Percentiles rank a stretch among this genome's conserved stretches.
Evolutionary conservation across 108 stramenopile genomes (phyloP).

Genomic region (Epithemia pelagica): DNA sequence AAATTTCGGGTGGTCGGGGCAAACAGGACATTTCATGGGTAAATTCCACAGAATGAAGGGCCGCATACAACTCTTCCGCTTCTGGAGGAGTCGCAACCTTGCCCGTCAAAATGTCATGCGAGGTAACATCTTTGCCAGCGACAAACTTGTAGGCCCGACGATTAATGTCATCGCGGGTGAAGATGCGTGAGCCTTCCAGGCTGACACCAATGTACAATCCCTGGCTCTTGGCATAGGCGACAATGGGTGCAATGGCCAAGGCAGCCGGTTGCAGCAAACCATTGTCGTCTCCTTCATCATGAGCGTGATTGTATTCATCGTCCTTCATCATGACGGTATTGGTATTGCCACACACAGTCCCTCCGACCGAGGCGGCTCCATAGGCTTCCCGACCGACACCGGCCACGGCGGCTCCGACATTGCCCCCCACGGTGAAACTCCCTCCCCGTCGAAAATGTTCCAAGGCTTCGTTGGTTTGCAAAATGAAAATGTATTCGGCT

Average conservation of each 20-base stretch:
- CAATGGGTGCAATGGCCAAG: conserved; percentile 63
- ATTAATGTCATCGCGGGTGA: conserved; percentile 76
- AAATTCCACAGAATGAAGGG: conserved; percentile 69
- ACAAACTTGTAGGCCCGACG: conserved; percentile 67
- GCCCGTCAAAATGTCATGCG: conserved; percentile 68
- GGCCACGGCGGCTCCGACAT: conserved; percentile 74
- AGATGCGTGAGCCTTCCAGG: conserved; percentile 75
- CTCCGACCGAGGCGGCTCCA: conserved; percentile 69
- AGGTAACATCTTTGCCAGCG: conserved; percentile 37
- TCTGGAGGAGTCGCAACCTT: conserved; percentile 67
- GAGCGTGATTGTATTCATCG: conserved; percentile 37
- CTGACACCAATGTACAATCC: conserved; percentile 83
- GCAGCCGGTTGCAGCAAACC: conserved; percentile 15
- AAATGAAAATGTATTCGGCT: conserved; percentile 76
- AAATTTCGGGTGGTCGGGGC: conserved; percentile 51
- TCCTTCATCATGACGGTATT: conserved; percentile 37
- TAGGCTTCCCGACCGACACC: conserved; percentile 71
- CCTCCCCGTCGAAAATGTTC: conserved; percentile 75
- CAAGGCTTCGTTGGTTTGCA: conserved; percentile 76
- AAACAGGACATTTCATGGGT: conserved; percentile 62
- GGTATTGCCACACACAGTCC: conserved; percentile 23
- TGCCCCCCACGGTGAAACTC: conserved; percentile 67
- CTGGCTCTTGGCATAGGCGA: conserved; percentile 82
- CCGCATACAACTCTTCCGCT: conserved; percentile 72
- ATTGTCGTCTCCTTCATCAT: conserved; percentile 14